Evolutionary conservation across 495 filamentous ascomycete genomes (phyloP), one percentile per base, ranked within the genome.

Genomic region (Lasiosphaeria miniovina): DNA sequence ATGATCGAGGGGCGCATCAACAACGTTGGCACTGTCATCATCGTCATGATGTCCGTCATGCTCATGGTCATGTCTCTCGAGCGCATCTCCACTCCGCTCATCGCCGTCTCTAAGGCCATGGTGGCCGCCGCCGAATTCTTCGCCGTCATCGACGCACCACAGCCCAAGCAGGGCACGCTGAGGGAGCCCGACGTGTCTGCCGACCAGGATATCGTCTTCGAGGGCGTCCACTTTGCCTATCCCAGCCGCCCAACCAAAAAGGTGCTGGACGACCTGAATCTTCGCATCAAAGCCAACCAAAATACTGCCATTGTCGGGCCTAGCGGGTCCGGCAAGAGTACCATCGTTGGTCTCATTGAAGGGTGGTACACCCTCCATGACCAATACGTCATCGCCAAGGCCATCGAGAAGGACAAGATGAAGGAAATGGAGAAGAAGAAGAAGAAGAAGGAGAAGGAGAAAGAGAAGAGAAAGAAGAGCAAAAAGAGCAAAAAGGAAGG

Each of bases 261-360:
- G 51, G 82, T 90, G 4, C 66, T 84, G 11, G 76, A 80, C 60
- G 71, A 82, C 14, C 71, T 89, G 36, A 79, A 76, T 49, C 70
- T 89, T 6, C 69, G 59, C 8, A 83, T 90, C 49, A 81, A 84
- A 40, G 86, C 91, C 6, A 92, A 92, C 12, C 89, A 92, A 69
- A 88, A 91, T 43, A 90, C 90, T 33, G 91, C 93, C n/a, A 81
- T 98, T 52, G 90, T 96, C 45, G 89, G 93, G 8, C 85, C 92
- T 10, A 91, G 90, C 15, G 88, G 88, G 14, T 90, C 89, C 46
- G 88, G 93, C 40, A 98, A 98, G 75, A 91, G 88, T 62, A 97
- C 93, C 0, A 89, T 97, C 15, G 88, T 97, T 33, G 93, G 91
- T 0, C 76, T 98, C 7, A 84, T 98, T 43, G 91, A 97, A 68